Evolutionary conservation across 306 rosid genomes (phyloP).

Genomic region (Vicia faba): DNA sequence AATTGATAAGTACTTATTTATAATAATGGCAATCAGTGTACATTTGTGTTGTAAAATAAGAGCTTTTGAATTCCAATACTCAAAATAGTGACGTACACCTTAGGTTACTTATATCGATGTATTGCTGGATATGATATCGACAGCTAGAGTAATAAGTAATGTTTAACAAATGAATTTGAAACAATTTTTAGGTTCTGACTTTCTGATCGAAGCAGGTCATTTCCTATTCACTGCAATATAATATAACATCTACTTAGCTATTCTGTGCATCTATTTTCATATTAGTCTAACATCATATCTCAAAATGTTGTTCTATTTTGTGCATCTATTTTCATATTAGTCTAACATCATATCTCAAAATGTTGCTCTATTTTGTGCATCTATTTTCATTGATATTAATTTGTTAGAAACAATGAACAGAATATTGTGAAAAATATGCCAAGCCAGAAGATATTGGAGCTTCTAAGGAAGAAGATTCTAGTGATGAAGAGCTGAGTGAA

Average conservation of each 20-base stretch:
- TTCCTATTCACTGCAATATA: constrained; percentile 21
- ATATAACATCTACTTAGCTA: constrained; percentile 5
- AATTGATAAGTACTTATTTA: background rate
- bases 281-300: constrained; percentile 26
- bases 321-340: constrained; percentile 22
- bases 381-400: constrained; percentile 25
- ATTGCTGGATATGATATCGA: constrained; percentile 19
- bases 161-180: background rate
- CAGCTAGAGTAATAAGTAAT: background rate
- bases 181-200: constrained; percentile 13
- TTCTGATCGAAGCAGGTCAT: constrained; percentile 10
- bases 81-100: background rate
- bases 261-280: constrained; percentile 27
- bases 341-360: constrained; percentile 29
- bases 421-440: constrained; percentile 77
- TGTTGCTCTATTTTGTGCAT: constrained; percentile 15
- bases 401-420: constrained; percentile 48
- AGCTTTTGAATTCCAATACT: constrained; percentile 15
- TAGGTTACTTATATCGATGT: constrained; percentile 28
- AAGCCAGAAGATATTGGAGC: constrained; percentile 74
- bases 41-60: constrained; percentile 4
- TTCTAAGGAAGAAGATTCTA: constrained; percentile 56
- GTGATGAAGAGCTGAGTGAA: constrained; percentile 80
- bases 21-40: background rate
- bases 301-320: constrained; percentile 9